A percentile compares a stretch with the other conserved stretches of the same genome.
phyloP scores from a whole-genome alignment of 1,284 basidiomycete genomes.

The Microbotryum saponariae region DNA sequence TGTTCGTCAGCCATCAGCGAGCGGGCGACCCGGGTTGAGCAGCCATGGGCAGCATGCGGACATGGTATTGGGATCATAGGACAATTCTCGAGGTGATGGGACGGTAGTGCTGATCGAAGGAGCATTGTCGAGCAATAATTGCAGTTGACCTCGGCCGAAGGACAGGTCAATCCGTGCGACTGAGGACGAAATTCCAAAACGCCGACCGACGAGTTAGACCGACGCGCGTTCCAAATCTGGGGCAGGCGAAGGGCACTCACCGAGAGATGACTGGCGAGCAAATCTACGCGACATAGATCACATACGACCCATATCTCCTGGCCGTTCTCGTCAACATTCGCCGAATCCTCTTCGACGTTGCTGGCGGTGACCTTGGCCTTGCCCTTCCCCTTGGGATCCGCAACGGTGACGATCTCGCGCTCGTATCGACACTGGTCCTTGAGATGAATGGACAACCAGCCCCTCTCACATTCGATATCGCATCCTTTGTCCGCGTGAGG shows the following conservation, averaged over 20 bases:
- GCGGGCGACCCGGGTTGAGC: constrained; percentile 10
- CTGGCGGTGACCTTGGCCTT: neutral
- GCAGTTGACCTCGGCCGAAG: constrained; percentile 5
- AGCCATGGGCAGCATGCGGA: constrained; percentile 19
- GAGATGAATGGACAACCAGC: neutral
- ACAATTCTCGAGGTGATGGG: constrained; percentile 13
- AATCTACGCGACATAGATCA: neutral
- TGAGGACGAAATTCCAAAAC: neutral
- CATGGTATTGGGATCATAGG: constrained; percentile 15
- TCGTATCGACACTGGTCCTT: neutral
- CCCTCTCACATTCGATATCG: neutral
- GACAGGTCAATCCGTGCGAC: neutral
- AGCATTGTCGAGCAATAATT: constrained; percentile 1
- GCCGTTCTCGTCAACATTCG: neutral
- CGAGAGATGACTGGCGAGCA: neutral
- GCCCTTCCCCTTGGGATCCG: constrained; percentile 1
- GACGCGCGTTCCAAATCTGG: too few relatives aligned
- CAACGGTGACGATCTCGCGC: neutral
- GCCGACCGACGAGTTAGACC: neutral
- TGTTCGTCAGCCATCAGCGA: constrained; percentile 12
- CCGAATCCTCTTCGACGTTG: neutral
- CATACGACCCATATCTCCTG: constrained; percentile 1
- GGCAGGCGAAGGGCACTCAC: neutral
- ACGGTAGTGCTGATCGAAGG: neutral
- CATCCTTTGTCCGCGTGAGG: constrained; percentile 7